phyloP scores from a whole-genome alignment of 1,284 basidiomycete genomes.

The Blastosporella zonata region DNA sequence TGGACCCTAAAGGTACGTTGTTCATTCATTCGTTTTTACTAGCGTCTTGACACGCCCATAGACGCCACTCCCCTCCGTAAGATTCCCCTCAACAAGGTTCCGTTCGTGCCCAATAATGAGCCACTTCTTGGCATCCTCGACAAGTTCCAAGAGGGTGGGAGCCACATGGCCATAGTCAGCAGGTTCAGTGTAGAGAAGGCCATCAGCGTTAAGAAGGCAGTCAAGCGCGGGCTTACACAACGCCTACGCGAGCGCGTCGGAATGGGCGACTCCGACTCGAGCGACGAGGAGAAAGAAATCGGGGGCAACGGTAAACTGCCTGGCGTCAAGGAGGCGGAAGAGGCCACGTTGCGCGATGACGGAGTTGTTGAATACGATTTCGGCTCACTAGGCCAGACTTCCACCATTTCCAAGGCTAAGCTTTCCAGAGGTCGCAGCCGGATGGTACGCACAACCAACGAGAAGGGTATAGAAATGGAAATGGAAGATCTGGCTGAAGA shows the following conservation, averaged over 20 bases:
- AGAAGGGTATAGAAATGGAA: slow-evolving; percentile 5
- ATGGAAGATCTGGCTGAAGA: slow-evolving; percentile 1
- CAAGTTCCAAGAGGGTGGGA: slow-evolving; percentile 87
- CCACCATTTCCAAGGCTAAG: slow-evolving; percentile 8
- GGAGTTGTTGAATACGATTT: slow-evolving; percentile 25
- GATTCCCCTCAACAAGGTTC: slow-evolving; percentile 82
- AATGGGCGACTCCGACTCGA: slow-evolving; percentile 54
- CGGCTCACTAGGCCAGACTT: slow-evolving; percentile 23
- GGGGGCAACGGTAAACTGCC: slow-evolving; percentile 3
- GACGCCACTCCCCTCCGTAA: slow-evolving; percentile 77
- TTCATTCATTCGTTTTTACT: slow-evolving; percentile 2
- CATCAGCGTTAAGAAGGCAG: slow-evolving; percentile 63
- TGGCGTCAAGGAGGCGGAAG: slow-evolving; percentile 16
- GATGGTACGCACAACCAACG: slow-evolving; percentile 15
- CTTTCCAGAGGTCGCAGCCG: slow-evolving; percentile 4
- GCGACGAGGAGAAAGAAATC: slow-evolving; percentile 22
- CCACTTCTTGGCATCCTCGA: slow-evolving; percentile 85
- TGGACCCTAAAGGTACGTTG: slow-evolving; percentile 77
- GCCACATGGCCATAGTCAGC: slow-evolving; percentile 89
- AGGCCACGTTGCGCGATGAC: slow-evolving; percentile 32
- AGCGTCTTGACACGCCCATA: slow-evolving; percentile 23
- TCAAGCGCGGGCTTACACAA: slow-evolving; percentile 70
- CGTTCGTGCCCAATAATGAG: slow-evolving; percentile 83
- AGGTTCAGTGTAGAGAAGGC: slow-evolving; percentile 60
- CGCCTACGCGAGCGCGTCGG: slow-evolving; percentile 63